Base-by-base conservation (phyloP, 2,329 filamentous ascomycete species). In the Fusarium coicis region DNA sequence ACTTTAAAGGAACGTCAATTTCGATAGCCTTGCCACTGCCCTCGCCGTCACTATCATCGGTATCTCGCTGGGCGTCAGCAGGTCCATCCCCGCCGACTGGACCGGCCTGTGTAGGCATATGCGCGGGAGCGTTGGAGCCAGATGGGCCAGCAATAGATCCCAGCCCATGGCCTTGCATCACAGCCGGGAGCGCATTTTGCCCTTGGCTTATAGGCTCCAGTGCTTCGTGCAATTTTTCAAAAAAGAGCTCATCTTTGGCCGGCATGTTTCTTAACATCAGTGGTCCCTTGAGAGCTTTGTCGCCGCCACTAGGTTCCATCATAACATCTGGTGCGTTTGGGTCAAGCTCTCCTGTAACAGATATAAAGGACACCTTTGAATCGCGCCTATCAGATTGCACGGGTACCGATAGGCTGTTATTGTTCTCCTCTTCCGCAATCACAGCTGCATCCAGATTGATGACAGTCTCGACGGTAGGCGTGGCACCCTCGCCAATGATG, bases 211-310 rank as follows among this genome's bases (percentile, higher is more conserved):
- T 85, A 44, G 85, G 83, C 64, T 87, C 83, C 5, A 90, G 82
- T 76, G 86, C 89, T 75, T 87, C 83, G 42, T 86, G 84, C 21
- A 90, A 78, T 65, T 81, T 81, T 49, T 81, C 81, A 55, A 87
- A 85, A 70, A 90, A 90, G 28, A 86, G 80, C 72, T 89, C 88
- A 65, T 90, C 88, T 54, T 88, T 83, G 3, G 86, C 86, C 2
- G 87, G 87, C 66, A 87, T 86, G 69, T 90, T 90, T 65, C 84
- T 83, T 42, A 90, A 81, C 81, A 87, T 87, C 55, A 90, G 74
- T 14, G 88, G 88, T 1, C 87, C 88, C 59, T 84, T 86, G 37
- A 90, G 81, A 26, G 82, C 80, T 2, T 78, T 80, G 67, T 89
- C 88, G 9, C 47, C 61, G 42, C 85, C 83, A 14, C 78, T 76